Conservation (phyloP, 2,329 filamentous ascomycete genomes). For the Rutstroemia sp. region DNA sequence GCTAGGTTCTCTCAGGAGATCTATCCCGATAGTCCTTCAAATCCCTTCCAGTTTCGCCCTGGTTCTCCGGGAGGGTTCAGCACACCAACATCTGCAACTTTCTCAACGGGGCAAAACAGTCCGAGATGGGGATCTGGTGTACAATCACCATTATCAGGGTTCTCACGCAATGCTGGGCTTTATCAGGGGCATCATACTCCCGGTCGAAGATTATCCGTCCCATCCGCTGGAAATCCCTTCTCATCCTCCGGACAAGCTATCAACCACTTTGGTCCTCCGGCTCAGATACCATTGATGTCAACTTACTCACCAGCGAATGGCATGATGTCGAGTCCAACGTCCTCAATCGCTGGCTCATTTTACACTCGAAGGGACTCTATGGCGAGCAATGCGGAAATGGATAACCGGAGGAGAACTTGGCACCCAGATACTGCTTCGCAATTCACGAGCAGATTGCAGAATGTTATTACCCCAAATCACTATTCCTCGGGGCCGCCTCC, state of each 20-base stretch:
- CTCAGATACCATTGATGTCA: constrained; percentile 46
- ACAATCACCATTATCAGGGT: constrained; percentile 60
- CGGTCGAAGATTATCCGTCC: constrained; percentile 73
- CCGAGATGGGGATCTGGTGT: constrained; percentile 64
- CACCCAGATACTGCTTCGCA: constrained; percentile 67
- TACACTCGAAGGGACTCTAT: constrained; percentile 61
- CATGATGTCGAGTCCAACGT: constrained; percentile 60
- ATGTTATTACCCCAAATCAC: constrained; percentile 63
- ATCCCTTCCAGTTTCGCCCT: constrained; percentile 57
- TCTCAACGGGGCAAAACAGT: constrained; percentile 68
- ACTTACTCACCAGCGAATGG: constrained; percentile 50
- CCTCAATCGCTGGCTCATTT: constrained; percentile 44
- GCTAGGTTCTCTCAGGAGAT: constrained; percentile 61
- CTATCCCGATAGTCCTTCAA: constrained; percentile 49
- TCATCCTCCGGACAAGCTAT: constrained; percentile 41
- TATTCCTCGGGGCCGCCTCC: constrained; percentile 34
- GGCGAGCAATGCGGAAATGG: constrained; percentile 58
- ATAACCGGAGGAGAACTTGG: constrained; percentile 82
- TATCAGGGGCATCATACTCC: constrained; percentile 60
- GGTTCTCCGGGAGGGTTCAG: constrained; percentile 64
- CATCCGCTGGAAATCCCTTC: constrained; percentile 68
- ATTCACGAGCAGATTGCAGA: constrained; percentile 64
- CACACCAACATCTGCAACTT: constrained; percentile 78
- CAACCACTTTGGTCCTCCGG: constrained; percentile 47
- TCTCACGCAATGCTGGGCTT: constrained; percentile 65